Conservation (phyloP, 2,329 filamentous ascomycete species). For the Tolypocladium tundrense region DNA sequence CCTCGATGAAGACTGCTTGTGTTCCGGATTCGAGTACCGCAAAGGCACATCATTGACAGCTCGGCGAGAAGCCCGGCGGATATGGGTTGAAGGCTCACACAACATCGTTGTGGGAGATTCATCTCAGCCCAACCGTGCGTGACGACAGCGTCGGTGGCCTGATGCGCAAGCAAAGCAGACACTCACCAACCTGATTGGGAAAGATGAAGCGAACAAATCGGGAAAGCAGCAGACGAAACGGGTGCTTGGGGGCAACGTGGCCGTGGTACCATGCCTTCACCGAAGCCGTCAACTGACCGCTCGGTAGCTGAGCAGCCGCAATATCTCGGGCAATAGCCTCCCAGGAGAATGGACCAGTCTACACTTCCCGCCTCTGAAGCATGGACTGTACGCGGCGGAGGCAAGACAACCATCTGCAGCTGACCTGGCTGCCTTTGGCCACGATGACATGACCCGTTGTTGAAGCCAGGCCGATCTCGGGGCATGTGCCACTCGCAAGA, state of each 20-base stretch:
- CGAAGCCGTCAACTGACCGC: neutral
- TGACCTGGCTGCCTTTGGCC: neutral
- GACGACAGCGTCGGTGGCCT: neutral
- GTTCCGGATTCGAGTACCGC: neutral
- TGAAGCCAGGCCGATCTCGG: neutral
- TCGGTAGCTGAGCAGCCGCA: neutral
- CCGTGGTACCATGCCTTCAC: neutral
- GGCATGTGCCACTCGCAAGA: neutral
- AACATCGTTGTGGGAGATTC: neutral
- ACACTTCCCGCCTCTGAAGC: neutral
- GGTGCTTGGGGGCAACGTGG: neutral
- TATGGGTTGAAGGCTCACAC: neutral
- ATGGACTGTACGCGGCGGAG: neutral
- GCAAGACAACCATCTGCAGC: neutral
- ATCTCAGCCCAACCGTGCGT: neutral
- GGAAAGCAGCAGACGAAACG: slow-evolving; percentile 8
- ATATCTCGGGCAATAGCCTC: neutral
- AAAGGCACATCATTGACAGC: neutral
- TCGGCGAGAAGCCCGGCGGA: neutral
- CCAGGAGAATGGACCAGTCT: neutral
- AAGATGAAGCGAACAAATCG: slow-evolving; percentile 30
- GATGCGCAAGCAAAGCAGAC: neutral
- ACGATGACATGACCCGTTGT: neutral
- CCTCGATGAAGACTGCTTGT: neutral
- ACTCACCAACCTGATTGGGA: slow-evolving; percentile 10